Evolutionary conservation across 768 basidiomycete genomes (phyloP).

Genomic region (Sarcodon sp.): DNA sequence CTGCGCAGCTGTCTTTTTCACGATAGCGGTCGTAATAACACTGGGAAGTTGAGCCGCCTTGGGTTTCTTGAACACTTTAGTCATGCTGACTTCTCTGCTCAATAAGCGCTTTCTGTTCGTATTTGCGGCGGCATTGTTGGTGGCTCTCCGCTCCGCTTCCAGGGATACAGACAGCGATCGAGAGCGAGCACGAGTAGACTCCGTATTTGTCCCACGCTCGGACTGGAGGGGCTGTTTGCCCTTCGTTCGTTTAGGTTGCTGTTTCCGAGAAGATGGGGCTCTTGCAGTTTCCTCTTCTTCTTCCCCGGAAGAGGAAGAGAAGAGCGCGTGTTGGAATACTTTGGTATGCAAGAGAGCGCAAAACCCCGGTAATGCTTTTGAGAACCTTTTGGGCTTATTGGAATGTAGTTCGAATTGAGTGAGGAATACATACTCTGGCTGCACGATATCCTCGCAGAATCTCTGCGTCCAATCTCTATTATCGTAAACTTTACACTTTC

Average conservation of each 20-base stretch:
- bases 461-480: constrained; percentile 59
- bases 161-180: constrained; percentile 49
- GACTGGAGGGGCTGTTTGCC: not conserved
- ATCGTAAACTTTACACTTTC: constrained; percentile 8
- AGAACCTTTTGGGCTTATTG: constrained; percentile 32
- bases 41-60: constrained; percentile 11
- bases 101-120: constrained; percentile 36
- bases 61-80: constrained; percentile 45
- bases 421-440: constrained; percentile 36
- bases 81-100: constrained; percentile 72
- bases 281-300: constrained; percentile 8
- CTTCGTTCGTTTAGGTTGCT: not conserved
- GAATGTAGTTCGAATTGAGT: not conserved
- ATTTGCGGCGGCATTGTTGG: constrained; percentile 19
- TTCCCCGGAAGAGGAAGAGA: constrained; percentile 26
- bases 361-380: constrained; percentile 31
- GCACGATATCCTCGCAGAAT: constrained; percentile 58
- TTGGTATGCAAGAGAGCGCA: constrained; percentile 51
- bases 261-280: not conserved
- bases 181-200: constrained; percentile 30
- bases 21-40: constrained; percentile 7
- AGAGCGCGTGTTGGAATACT: constrained; percentile 52
- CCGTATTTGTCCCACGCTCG: constrained; percentile 21
- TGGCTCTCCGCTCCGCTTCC: constrained; percentile 40
- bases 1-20: constrained; percentile 7